A percentile compares a stretch with the other conserved stretches of the same genome.
Evolutionary conservation across 352 stramenopile genomes (phyloP).

Genomic region (Phytopythium aichiense): DNA sequence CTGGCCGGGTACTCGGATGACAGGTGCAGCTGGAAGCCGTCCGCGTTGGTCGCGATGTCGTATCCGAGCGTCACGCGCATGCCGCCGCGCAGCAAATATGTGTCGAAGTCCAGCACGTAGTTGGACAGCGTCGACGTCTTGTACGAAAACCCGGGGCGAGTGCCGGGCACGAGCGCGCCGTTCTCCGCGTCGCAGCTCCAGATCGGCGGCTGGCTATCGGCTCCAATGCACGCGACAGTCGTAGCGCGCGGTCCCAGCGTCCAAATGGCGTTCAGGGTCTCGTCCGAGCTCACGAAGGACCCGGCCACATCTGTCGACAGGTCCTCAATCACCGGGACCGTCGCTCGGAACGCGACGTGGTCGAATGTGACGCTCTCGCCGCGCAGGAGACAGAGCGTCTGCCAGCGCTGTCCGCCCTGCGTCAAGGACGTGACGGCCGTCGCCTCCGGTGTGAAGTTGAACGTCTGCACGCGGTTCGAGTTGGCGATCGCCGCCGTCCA

Average conservation of each 20-base stretch:
- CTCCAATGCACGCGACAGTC: conserved; percentile 20
- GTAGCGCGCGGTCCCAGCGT: conserved; percentile 17
- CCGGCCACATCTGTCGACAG: conserved; percentile 12
- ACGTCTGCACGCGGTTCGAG: conserved; percentile 23
- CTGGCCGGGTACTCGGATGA: conserved; percentile 23
- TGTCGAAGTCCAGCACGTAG: conserved; percentile 24
- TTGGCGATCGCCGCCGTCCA: conserved; percentile 19
- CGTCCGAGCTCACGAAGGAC: conserved; percentile 26
- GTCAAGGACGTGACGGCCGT: conserved; percentile 19
- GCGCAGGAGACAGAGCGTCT: conserved; percentile 17
- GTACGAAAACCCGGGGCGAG: conserved; percentile 23
- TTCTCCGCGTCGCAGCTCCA: conserved; percentile 23
- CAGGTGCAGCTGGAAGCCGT: conserved; percentile 29
- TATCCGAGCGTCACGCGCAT: conserved; percentile 18
- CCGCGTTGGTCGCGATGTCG: conserved; percentile 17
- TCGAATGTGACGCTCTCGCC: conserved; percentile 22
- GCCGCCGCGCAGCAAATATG: conserved; percentile 18
- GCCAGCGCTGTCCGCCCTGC: conserved; percentile 21
- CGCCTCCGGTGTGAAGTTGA: conserved; percentile 13
- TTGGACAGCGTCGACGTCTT: conserved; percentile 20
- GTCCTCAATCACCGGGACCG: conserved; percentile 23
- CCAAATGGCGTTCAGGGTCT: conserved; percentile 30
- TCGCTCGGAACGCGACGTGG: conserved; percentile 17
- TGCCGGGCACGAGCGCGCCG: conserved; percentile 22
- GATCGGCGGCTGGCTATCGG: conserved; percentile 17